A percentile compares a stretch with the other conserved stretches of the same genome.
These are phyloP conservation scores for Castanopsis chinensis DNA, from an alignment of 306 rosid genomes.

Conservation along the genomic window DNA sequence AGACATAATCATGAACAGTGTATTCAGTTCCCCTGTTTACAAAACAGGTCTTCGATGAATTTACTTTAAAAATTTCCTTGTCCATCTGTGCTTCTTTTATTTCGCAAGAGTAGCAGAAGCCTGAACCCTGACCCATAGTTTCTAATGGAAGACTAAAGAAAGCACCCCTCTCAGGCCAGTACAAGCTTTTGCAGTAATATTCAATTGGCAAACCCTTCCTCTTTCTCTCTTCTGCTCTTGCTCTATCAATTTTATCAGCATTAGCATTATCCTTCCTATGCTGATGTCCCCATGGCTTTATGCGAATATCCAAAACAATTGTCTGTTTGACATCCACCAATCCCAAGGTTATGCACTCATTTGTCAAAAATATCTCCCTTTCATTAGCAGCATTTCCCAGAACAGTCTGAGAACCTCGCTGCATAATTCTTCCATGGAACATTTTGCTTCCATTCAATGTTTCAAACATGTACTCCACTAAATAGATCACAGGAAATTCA, in stretches of 20 bases:
- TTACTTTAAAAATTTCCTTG: constrained; percentile 52
- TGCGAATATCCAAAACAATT: constrained; percentile 39
- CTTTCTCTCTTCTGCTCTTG: constrained; percentile 84
- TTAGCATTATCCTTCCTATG: constrained; percentile 62
- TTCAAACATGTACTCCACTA: constrained; percentile 85
- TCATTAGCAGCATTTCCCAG: constrained; percentile 87
- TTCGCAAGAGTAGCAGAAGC: constrained; percentile 68
- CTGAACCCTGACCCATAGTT: constrained; percentile 73
- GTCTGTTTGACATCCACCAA: constrained; percentile 52
- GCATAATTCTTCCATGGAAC: constrained; percentile 84
- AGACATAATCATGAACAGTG: constrained; percentile 60
- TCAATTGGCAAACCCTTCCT: constrained; percentile 69
- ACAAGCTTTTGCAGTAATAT: constrained; percentile 77
- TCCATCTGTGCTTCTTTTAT: constrained; percentile 47
- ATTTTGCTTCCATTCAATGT: constrained; percentile 56
- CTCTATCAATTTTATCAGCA: constrained; percentile 56
- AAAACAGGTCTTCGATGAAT: constrained; percentile 59
- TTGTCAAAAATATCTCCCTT: constrained; percentile 83
- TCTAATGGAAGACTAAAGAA: constrained; percentile 63
- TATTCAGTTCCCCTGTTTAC: constrained; percentile 54
- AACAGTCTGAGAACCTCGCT: constrained; percentile 74
- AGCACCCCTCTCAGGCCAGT: constrained; percentile 89
- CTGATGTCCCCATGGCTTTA: constrained; percentile 75
- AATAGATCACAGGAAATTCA: constrained; percentile 55
- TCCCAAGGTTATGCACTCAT: constrained; percentile 60